Percentiles rank a stretch among this genome's conserved stretches.
phyloP scores from a whole-genome alignment of 2,329 filamentous ascomycete genomes.

The Alternaria conjuncta region DNA sequence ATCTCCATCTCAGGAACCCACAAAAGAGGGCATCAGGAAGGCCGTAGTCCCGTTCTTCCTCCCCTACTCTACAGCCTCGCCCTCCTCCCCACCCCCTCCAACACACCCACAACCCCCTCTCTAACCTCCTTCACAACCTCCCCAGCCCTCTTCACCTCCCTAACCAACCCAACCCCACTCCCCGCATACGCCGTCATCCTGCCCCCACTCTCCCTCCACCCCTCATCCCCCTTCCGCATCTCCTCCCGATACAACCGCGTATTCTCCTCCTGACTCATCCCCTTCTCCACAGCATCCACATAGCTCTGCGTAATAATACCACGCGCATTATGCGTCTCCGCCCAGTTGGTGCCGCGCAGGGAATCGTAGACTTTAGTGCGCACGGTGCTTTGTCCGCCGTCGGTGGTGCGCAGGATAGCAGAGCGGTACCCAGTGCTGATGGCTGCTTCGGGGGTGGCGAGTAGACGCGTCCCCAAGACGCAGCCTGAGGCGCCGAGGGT shows the following conservation, averaged over 20 bases:
- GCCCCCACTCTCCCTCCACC: conserved; percentile 55
- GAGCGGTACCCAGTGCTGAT: conserved; percentile 56
- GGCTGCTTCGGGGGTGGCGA: conserved; percentile 59
- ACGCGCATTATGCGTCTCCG: conserved; percentile 63
- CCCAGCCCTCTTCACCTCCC: conserved; percentile 55
- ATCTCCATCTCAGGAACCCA: neutral
- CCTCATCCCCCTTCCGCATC: conserved; percentile 57
- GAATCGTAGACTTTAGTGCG: conserved; percentile 60
- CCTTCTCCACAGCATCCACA: conserved; percentile 44
- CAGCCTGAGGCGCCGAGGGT: conserved; percentile 61
- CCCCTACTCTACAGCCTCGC: neutral
- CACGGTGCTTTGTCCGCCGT: conserved; percentile 60
- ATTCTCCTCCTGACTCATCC: conserved; percentile 54
- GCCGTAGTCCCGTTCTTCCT: neutral
- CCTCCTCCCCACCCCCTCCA: neutral
- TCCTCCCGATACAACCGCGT: conserved; percentile 57
- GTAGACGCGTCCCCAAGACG: conserved; percentile 69
- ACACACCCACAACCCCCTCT: conserved; percentile 35
- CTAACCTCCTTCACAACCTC: conserved; percentile 61
- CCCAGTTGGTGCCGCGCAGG: conserved; percentile 66
- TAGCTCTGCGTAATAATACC: conserved; percentile 64
- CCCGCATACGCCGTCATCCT: conserved; percentile 69
- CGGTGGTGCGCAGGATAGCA: conserved; percentile 54
- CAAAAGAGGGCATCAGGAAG: neutral
- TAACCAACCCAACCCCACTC: conserved; percentile 65